A percentile compares a stretch with the other conserved stretches of the same genome.
Evolutionary conservation across 148 eudicot species (phyloP).

Genomic region (Chenopodium formosanum): DNA sequence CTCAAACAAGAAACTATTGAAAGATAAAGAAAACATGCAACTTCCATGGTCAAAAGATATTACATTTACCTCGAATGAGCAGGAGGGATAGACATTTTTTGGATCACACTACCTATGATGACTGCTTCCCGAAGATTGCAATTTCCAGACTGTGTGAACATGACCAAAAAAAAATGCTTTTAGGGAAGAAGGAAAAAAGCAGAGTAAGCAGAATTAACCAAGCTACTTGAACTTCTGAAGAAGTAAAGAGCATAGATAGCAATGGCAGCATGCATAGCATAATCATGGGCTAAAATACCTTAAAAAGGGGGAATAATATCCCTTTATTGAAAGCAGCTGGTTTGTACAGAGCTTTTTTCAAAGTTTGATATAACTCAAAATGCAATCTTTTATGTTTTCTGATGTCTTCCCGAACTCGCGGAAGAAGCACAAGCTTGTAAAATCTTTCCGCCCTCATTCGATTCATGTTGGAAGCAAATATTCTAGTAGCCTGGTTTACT

Average conservation of each 20-base stretch:
- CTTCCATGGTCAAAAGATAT: neutral
- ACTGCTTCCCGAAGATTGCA: conserved; percentile 88
- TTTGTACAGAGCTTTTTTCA: conserved; percentile 81
- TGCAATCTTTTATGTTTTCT: conserved; percentile 80
- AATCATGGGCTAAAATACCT: conserved; percentile 43
- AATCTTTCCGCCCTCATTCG: conserved; percentile 76
- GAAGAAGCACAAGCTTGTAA: conserved; percentile 80
- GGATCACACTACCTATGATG: conserved; percentile 69
- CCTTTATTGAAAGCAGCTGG: conserved; percentile 98
- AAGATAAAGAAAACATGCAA: neutral
- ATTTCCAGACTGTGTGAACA: conserved; percentile 59
- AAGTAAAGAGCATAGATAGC: no score
- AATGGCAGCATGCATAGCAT: no score
- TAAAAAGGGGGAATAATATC: conserved; percentile 75
- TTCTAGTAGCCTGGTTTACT: conserved; percentile 83
- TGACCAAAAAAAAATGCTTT: neutral
- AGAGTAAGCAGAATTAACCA: neutral
- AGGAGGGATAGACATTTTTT: conserved; percentile 70
- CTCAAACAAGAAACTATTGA: neutral
- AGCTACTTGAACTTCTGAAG: neutral
- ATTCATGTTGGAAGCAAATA: conserved; percentile 87
- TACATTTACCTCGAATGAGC: conserved; percentile 69
- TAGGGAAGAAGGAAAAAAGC: neutral
- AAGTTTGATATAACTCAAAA: conserved; percentile 63
- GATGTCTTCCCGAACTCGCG: conserved; percentile 80